Evolutionary conservation across 495 filamentous ascomycete species (phyloP).

Genomic region (Daldinia loculata): DNA sequence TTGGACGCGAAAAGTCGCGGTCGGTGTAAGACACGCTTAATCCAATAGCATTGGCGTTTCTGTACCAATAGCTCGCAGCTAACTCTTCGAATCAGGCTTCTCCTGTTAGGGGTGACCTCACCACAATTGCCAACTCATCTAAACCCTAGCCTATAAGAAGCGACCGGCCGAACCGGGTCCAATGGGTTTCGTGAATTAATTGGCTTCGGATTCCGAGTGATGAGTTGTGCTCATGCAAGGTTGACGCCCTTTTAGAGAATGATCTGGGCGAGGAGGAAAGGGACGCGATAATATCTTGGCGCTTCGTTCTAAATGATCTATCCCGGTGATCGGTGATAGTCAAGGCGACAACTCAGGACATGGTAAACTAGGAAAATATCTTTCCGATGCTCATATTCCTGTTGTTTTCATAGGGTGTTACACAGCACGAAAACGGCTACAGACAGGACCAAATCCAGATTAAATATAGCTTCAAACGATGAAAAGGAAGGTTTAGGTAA

Average conservation of each 20-base stretch:
- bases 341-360: not conserved
- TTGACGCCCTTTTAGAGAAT: conserved; percentile 27
- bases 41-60: conserved; percentile 24
- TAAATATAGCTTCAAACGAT: conserved; percentile 33
- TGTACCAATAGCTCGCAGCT: conserved; percentile 36
- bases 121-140: conserved; percentile 42
- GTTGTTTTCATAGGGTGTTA: conserved; percentile 24
- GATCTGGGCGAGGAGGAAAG: conserved; percentile 14
- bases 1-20: conserved; percentile 38
- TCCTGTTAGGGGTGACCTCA: conserved; percentile 31
- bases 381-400: conserved; percentile 4
- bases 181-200: conserved; percentile 35
- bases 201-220: conserved; percentile 37
- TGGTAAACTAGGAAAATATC: not conserved
- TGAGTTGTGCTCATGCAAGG: conserved; percentile 41
- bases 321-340: conserved; percentile 18
- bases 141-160: conserved; percentile 24
- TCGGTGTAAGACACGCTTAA: conserved; percentile 33
- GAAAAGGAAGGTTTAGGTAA: conserved; percentile 26
- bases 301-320: conserved; percentile 13
- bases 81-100: conserved; percentile 36
- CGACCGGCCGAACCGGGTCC: conserved; percentile 33
- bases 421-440: conserved; percentile 38
- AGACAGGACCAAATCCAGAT: conserved; percentile 30
- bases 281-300: conserved; percentile 32